Base-by-base conservation (phyloP, 1,284 basidiomycete genomes). In the Fomitopsis pinicola region DNA sequence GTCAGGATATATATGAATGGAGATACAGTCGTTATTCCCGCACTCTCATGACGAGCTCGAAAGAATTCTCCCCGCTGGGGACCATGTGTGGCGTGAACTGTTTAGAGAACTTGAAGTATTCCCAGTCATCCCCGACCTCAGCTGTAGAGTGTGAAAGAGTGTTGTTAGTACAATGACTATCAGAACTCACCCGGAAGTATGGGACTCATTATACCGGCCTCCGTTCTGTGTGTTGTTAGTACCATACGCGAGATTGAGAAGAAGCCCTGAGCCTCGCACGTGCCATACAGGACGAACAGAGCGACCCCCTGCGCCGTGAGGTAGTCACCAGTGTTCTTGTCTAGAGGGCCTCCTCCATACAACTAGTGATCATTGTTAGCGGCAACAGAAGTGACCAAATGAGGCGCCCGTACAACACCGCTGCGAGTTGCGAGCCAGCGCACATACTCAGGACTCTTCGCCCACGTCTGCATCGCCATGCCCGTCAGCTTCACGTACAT, bases 251-350 rank as follows among this genome's bases (percentile, higher is more conserved):
- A 22, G 2, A 44, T 10, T 19, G 28, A n/a, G 33, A 22, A 5
- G 42, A 38, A 12, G 28, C 6, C 38, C 14, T 3, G 6, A n/a
- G 33, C 28, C n/a, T 57, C 64, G 55, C 38, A 69, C 63, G 42
- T 59, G 19, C 67, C 67, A 38, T 65, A 67, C 30, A 64, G 42
- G 9, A 53, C 60, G 42, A 59, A 63, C 9, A 69, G 55, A 1
- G 40, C 40, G 15, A 67, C 62, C 30, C 64, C 67, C 33, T 61
- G 55, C 5, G 53, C 58, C 0, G 56, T 57, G 1, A 69, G 40
- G n/a, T 56, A 61, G 52, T 67, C 67, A n/a, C 67, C 67, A 12
- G 61, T 61, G 8, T 63, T 59, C 48, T 66, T 64, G 19, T 66
- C 56, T 36, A 69, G 46, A 2, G 66, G 67, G 3, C 63, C 65